Base-by-base conservation (phyloP, 2,329 filamentous ascomycete genomes). In the Echinosphaeria canescens region DNA sequence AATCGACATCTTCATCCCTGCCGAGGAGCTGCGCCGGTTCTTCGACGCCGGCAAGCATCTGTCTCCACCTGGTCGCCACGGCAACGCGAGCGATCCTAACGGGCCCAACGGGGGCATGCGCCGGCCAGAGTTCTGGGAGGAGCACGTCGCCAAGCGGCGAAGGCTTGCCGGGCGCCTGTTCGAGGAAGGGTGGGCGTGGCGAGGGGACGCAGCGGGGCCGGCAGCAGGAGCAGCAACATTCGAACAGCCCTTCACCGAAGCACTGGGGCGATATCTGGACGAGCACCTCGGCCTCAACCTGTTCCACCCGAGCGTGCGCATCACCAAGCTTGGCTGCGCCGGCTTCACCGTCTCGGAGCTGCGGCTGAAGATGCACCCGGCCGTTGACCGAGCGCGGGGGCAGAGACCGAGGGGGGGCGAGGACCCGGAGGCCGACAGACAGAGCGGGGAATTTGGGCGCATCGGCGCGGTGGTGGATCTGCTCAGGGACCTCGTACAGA, bases 111-210 rank as follows among this genome's bases (percentile, higher is more conserved):
- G n/a, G n/a, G n/a, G n/a, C n/a, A n/a, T n/a, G n/a, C n/a, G n/a
- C n/a, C n/a, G n/a, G n/a, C n/a, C n/a, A n/a, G 17, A 19, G 22
- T 75, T 53, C 0, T 51, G 45, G 46, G 36, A 45, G 15, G 37
- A 34, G 5, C 46, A 54, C 23, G 14, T 32, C 2, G 42, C 45
- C 10, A 48, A 54, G 27, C 49, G 56, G 3, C 48, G 52, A n/a
- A 50, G 44, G 24, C 41, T 63, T 2, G 56, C 56, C 2, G 58
- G 59, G 0, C 47, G 46, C 9, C 48, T 54, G 29, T 40, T 47
- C 7, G 59, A 64, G 30, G 58, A 65, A 28, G 59, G 60, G 4
- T 65, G 61, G 61, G 48, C 38, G 3, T 65, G 60, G 61, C 46
- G 51, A 27, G 35, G 17, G 33, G 27, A 25, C 33, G 35, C 9